These are phyloP conservation scores for Cercospora sojina DNA, from an alignment of 2,329 filamentous ascomycete species.

Conservation along the genomic window DNA sequence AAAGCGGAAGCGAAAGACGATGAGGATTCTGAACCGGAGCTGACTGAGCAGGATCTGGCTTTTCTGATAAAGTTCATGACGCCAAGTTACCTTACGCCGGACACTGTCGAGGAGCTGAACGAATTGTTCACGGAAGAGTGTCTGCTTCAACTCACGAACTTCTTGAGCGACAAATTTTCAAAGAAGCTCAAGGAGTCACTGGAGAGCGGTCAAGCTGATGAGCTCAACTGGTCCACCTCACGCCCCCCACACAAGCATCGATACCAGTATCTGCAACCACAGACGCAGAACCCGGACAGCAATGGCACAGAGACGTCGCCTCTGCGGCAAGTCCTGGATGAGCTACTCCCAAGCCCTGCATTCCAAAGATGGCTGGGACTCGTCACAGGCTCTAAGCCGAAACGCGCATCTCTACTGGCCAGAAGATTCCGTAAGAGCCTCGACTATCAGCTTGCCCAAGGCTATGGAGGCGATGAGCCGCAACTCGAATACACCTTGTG, in stretches of 20 bases:
- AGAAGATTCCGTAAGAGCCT: constrained; percentile 81
- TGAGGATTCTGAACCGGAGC: constrained; percentile 54
- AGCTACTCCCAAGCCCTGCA: constrained; percentile 76
- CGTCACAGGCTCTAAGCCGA: constrained; percentile 72
- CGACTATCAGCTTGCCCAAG: constrained; percentile 91
- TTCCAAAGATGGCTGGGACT: constrained; percentile 89
- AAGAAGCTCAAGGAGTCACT: constrained; percentile 69
- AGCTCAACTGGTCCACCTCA: constrained; percentile 48
- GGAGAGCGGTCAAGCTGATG: constrained; percentile 58
- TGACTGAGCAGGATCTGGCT: constrained; percentile 78
- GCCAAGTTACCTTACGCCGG: constrained; percentile 86
- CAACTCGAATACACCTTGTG: constrained; percentile 84
- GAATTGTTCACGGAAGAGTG: constrained; percentile 80
- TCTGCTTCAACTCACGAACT: constrained; percentile 75
- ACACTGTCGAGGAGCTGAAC: constrained; percentile 78
- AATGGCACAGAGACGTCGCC: constrained; percentile 45
- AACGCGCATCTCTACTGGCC: constrained; percentile 74
- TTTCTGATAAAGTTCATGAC: constrained; percentile 89
- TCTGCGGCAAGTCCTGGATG: constrained; percentile 75
- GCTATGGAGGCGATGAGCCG: constrained; percentile 69
- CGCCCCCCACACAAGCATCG: constrained; percentile 93
- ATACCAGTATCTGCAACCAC: constrained; percentile 72
- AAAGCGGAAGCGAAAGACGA: constrained; percentile 56
- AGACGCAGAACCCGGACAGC: constrained; percentile 23
- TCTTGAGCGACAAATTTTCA: constrained; percentile 77